Conservation (phyloP, 1,284 basidiomycete species). For the Ceratobasidium sp. region DNA sequence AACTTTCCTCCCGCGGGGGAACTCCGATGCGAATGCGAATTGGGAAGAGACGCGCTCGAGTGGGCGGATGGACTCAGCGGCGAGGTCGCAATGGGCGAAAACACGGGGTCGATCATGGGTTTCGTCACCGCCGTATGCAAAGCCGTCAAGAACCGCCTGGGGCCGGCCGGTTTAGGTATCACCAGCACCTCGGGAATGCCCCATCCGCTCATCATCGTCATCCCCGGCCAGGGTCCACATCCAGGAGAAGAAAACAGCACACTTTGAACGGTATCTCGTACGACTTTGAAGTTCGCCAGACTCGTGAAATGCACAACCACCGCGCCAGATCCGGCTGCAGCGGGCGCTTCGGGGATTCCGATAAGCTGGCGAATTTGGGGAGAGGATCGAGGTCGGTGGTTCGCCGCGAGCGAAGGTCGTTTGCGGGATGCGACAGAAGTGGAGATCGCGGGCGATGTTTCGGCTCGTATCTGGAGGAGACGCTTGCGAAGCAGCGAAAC, state of each 20-base stretch:
- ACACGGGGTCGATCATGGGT: constrained; percentile 88
- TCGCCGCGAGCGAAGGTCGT: constrained; percentile 77
- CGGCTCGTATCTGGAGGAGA: constrained; percentile 68
- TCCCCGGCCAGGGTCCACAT: constrained; percentile 11
- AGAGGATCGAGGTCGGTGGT: constrained; percentile 81
- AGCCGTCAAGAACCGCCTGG: constrained; percentile 88
- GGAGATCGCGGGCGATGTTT: constrained; percentile 58
- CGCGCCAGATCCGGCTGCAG: constrained; percentile 55
- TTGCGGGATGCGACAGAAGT: constrained; percentile 61
- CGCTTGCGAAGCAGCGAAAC: constrained; percentile 78
- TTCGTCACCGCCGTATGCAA: constrained; percentile 87
- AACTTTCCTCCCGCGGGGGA: constrained; percentile 2
- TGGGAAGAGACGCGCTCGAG: background rate
- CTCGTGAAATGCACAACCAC: constrained; percentile 92
- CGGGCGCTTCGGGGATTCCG: constrained; percentile 51
- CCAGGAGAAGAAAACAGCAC: constrained; percentile 65
- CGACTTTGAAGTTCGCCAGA: constrained; percentile 85
- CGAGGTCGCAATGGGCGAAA: constrained; percentile 91
- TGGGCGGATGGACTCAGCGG: constrained; percentile 73
- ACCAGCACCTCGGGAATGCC: constrained; percentile 87
- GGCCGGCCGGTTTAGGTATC: constrained; percentile 94
- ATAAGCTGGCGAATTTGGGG: constrained; percentile 55
- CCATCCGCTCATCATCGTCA: background rate
- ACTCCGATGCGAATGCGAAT: background rate
- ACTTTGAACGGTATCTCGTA: constrained; percentile 86